These are phyloP conservation scores for Epithele typhae DNA, from an alignment of 768 basidiomycete species.

Conservation along the genomic window DNA sequence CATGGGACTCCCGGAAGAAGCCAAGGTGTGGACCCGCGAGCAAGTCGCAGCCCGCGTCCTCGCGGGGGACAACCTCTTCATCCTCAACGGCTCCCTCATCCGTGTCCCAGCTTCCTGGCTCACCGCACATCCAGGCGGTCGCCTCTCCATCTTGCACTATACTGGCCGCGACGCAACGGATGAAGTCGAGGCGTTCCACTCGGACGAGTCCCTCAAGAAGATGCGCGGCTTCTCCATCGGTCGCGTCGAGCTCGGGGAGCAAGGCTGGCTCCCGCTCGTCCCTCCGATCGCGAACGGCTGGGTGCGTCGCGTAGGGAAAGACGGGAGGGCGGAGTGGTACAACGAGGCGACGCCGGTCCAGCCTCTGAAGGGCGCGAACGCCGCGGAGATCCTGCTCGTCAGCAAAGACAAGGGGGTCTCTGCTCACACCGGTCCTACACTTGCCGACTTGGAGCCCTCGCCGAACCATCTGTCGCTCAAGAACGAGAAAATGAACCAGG, in stretches of 20 bases:
- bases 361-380: slow-evolving; percentile 22
- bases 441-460: slow-evolving; percentile 43
- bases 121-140: slow-evolving; percentile 84
- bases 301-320: slow-evolving; percentile 52
- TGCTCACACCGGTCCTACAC: slow-evolving; percentile 32
- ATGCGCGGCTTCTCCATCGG: slow-evolving; percentile 69
- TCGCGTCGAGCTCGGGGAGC: slow-evolving; percentile 48
- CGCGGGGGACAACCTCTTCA: slow-evolving; percentile 69
- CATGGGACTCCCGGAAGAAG: slow-evolving; percentile 29
- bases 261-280: slow-evolving; percentile 68
- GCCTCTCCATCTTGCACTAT: slow-evolving; percentile 88
- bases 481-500: slow-evolving; percentile 62
- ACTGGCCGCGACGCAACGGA: slow-evolving; percentile 93
- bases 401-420: slow-evolving; percentile 39
- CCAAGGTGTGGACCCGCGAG: slow-evolving; percentile 40
- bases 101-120: slow-evolving; percentile 75
- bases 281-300: slow-evolving; percentile 87
- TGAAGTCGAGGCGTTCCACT: slow-evolving; percentile 92
- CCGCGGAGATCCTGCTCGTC: slow-evolving; percentile 57
- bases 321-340: slow-evolving; percentile 49
- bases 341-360: slow-evolving; percentile 52
- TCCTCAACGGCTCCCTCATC: slow-evolving; percentile 62
- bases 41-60: slow-evolving; percentile 69
- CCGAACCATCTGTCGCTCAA: slow-evolving; percentile 51
- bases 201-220: slow-evolving; percentile 47